Percentiles rank a stretch among this genome's conserved stretches.
These are phyloP conservation scores for Tolypocladium guangdongense DNA, from an alignment of 2,329 filamentous ascomycete species.

Conservation along the genomic window DNA sequence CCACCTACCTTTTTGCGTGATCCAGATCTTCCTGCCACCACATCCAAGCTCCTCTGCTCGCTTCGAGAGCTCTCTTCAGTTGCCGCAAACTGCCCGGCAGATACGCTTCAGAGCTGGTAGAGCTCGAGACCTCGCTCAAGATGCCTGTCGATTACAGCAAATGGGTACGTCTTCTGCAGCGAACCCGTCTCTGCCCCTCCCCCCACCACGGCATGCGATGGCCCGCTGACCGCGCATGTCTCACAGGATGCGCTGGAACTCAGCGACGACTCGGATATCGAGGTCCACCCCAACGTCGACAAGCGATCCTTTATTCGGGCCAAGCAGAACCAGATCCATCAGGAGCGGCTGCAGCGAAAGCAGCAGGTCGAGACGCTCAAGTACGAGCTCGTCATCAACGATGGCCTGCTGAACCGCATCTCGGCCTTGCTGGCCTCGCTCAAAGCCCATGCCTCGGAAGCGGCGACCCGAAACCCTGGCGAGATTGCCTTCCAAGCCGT, in stretches of 20 bases:
- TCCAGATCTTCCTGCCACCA: background rate
- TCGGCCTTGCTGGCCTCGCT: conserved; percentile 65
- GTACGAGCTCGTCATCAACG: conserved; percentile 88
- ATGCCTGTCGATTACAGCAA: conserved; percentile 55
- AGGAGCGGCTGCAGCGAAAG: conserved; percentile 74
- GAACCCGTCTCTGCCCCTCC: background rate
- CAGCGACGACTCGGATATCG: conserved; percentile 94
- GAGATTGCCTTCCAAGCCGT: conserved; percentile 83
- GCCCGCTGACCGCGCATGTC: background rate
- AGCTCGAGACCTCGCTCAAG: conserved; percentile 2
- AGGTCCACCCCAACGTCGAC: conserved; percentile 98
- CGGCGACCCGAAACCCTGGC: conserved; percentile 54
- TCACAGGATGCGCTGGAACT: conserved; percentile 81
- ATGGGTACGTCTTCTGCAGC: conserved; percentile 39
- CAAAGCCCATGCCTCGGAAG: conserved; percentile 59
- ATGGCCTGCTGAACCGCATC: conserved; percentile 78
- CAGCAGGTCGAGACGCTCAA: conserved; percentile 84
- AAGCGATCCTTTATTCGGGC: conserved; percentile 97
- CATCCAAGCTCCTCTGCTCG: background rate
- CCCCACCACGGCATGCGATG: too few relatives aligned
- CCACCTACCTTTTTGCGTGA: too few relatives aligned
- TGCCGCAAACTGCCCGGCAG: background rate
- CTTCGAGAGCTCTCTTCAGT: background rate
- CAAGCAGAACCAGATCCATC: conserved; percentile 95
- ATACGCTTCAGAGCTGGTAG: background rate